These are phyloP conservation scores for Didymella lethalis DNA, from an alignment of 2,329 filamentous ascomycete genomes.

Conservation along the genomic window DNA sequence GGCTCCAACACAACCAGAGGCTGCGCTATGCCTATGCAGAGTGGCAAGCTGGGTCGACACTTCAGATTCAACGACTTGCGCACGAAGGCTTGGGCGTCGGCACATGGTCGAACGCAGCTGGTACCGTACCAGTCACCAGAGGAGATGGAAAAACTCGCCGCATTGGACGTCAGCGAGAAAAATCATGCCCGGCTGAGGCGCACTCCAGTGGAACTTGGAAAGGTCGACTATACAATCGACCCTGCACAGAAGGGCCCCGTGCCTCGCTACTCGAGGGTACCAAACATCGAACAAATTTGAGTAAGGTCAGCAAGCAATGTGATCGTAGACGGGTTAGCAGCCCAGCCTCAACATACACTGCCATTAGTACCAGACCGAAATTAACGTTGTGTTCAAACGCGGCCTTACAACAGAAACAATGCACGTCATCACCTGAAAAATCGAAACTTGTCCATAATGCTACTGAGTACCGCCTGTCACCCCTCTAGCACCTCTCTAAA, in stretches of 20 bases:
- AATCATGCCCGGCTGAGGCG: slow-evolving; percentile 10
- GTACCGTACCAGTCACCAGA: slow-evolving; percentile 24
- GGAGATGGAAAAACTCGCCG: slow-evolving; percentile 17
- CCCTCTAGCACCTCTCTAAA: no score
- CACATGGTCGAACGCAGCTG: slow-evolving; percentile 23
- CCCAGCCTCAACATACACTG: background rate
- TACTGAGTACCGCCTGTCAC: no score
- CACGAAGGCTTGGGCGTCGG: slow-evolving; percentile 30
- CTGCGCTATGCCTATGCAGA: slow-evolving; percentile 23
- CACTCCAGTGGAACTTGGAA: background rate
- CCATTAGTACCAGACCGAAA: background rate
- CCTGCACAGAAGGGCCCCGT: background rate
- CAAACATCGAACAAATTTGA: background rate
- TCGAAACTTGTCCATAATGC: no score
- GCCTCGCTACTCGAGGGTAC: slow-evolving; percentile 3
- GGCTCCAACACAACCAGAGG: background rate
- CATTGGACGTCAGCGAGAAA: slow-evolving; percentile 13
- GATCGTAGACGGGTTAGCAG: no score
- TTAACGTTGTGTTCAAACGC: background rate
- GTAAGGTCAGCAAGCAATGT: background rate
- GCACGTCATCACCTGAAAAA: background rate
- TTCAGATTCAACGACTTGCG: slow-evolving; percentile 34
- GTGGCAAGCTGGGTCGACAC: slow-evolving; percentile 29
- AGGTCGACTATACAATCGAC: background rate
- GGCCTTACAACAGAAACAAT: background rate